Base-by-base conservation (phyloP, 495 filamentous ascomycete species). In the Penicillium chermesinum region DNA sequence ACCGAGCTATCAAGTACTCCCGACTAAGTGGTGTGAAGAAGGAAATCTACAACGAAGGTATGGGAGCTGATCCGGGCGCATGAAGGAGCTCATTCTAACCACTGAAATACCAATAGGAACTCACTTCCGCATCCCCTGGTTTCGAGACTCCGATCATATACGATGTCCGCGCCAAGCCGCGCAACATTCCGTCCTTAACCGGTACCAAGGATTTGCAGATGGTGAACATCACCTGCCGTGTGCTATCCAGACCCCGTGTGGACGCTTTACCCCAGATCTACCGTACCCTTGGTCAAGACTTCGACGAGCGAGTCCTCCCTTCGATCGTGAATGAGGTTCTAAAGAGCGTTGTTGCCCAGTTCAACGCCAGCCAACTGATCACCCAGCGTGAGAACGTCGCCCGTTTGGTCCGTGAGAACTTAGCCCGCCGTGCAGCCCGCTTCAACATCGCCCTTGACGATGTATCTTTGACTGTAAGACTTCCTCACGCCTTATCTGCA, bases 171-270 rank as follows among this genome's bases (percentile, higher is more conserved):
- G 93, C 93, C 17, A 95, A 94, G 73, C 93, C 93, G 57, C 84
- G 94, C 59, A 95, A 91, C 64, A 93, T 98, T 50, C 85, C 93
- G 52, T 98, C 93, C 61, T 84, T 98, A 46, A 97, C 93, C 45
- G 93, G 94, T 55, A 98, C 93, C 62, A 98, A 98, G 72, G 93
- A 98, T 70, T 73, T 98, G 65, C 93, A 98, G 78, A 98, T 98
- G 93, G 93, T 98, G 66, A 98, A 98, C 79, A 98, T 98, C 68
- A 98, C 94, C 62, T 98, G 93, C 74, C 94, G 93, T 90, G 93
- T 98, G 41, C 88, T 98, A 45, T 96, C 90, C 37, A 79, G 88
- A 63, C 93, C 93, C 49, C 82, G 86, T 32, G 74, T 97, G 57
- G 81, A 88, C 46, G 87, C 91, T 22, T 83, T 98, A 21, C 93